These are phyloP conservation scores for Fusarium sp. DNA, from an alignment of 2,329 filamentous ascomycete species.

Conservation along the genomic window DNA sequence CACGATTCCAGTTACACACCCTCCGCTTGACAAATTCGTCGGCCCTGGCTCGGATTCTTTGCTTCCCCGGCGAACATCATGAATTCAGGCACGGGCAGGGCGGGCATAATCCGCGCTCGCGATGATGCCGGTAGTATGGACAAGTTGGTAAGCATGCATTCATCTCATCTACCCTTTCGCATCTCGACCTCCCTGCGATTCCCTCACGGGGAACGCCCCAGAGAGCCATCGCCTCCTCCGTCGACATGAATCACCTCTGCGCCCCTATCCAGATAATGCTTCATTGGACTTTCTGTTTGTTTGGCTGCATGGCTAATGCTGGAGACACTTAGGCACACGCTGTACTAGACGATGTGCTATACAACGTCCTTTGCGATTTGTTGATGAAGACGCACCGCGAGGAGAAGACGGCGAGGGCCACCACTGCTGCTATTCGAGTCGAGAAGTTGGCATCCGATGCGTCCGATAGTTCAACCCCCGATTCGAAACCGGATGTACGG, in stretches of 20 bases:
- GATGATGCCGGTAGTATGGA: slow-evolving; percentile 66
- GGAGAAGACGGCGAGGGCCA: slow-evolving; percentile 80
- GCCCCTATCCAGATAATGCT: slow-evolving; percentile 21
- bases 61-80: slow-evolving; percentile 47
- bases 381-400: slow-evolving; percentile 80
- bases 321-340: slow-evolving; percentile 65
- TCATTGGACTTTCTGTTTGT: slow-evolving; percentile 6
- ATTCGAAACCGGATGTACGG: slow-evolving; percentile 67
- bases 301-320: slow-evolving; percentile 30
- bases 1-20: slow-evolving; percentile 52
- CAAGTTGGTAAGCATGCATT: slow-evolving; percentile 67
- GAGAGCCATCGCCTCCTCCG: slow-evolving; percentile 21
- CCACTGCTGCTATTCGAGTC: slow-evolving; percentile 72
- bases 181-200: slow-evolving; percentile 26
- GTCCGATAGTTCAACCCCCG: slow-evolving; percentile 64
- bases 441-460: slow-evolving; percentile 71
- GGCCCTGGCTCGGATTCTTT: slow-evolving; percentile 42
- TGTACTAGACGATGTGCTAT: slow-evolving; percentile 80
- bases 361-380: slow-evolving; percentile 82
- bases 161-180: slow-evolving; percentile 19
- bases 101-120: slow-evolving; percentile 67
- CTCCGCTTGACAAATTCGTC: slow-evolving; percentile 44
- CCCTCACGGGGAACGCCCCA: slow-evolving; percentile 1
- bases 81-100: slow-evolving; percentile 64
- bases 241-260: slow-evolving; percentile 18